Evolutionary conservation across 768 basidiomycete genomes (phyloP).

Genomic region (Termitomyces eurrhizus): DNA sequence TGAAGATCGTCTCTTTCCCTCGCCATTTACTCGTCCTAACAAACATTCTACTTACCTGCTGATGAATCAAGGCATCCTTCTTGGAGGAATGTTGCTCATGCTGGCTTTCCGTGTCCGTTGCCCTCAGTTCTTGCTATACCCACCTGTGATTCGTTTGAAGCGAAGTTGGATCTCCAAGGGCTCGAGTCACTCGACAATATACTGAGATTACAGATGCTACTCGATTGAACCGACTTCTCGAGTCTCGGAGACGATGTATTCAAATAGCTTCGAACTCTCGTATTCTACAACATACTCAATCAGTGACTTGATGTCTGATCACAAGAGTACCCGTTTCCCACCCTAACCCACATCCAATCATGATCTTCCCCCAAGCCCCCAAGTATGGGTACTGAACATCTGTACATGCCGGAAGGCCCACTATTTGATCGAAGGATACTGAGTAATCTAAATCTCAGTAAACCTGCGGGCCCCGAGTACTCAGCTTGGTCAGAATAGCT

Average conservation of each 20-base stretch:
- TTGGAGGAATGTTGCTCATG: neutral
- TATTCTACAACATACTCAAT: neutral
- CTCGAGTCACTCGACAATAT: neutral
- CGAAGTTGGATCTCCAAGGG: neutral
- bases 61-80: neutral
- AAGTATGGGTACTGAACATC: too few species aligned
- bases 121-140: neutral
- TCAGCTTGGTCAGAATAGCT: neutral
- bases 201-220: neutral
- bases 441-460: neutral
- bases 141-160: neutral
- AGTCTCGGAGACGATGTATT: neutral
- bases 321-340: neutral
- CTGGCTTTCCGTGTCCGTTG: neutral
- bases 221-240: neutral
- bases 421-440: neutral
- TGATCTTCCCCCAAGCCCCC: neutral
- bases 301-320: neutral
- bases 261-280: neutral
- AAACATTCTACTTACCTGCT: neutral
- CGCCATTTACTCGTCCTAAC: too few species aligned
- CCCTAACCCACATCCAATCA: neutral
- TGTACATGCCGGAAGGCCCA: neutral
- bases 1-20: too few species aligned
- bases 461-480: neutral